Conservation (phyloP, 768 basidiomycete species). For the Termitomyces sp. region DNA sequence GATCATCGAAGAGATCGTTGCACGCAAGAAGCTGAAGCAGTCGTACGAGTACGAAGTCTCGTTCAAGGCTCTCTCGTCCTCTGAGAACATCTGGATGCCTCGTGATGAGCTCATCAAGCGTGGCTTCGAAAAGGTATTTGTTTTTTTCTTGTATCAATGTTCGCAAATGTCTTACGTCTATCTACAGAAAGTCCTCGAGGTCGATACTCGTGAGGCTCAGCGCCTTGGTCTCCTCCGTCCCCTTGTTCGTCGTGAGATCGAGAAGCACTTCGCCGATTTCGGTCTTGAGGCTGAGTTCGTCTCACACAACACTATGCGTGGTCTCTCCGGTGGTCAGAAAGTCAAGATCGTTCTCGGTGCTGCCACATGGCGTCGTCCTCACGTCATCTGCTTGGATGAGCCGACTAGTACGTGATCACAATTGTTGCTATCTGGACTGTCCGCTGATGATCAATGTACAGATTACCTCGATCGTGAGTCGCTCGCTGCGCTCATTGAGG, state of each 20-base stretch:
- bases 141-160: neutral
- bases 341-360: constrained; percentile 99
- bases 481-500: constrained; percentile 96
- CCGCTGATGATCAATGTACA: constrained; percentile 19
- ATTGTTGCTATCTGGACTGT: neutral
- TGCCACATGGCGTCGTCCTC: constrained; percentile 98
- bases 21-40: constrained; percentile 98
- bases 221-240: constrained; percentile 92
- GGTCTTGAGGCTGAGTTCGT: constrained; percentile 99
- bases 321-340: constrained; percentile 98
- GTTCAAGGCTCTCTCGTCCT: constrained; percentile 91
- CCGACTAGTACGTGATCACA: constrained; percentile 65
- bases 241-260: constrained; percentile 96
- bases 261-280: constrained; percentile 99
- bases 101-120: constrained; percentile 97
- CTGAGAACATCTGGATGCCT: constrained; percentile 96
- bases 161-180: constrained; percentile 2
- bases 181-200: constrained; percentile 86
- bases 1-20: constrained; percentile 83
- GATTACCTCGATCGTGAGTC: constrained; percentile 99
- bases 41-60: constrained; percentile 98
- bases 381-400: constrained; percentile 95
- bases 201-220: constrained; percentile 96
- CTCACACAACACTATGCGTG: constrained; percentile 98
- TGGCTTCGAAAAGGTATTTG: constrained; percentile 85